Conservation (phyloP, 805 yeast genomes). For the Yamadazyma laniorum region DNA sequence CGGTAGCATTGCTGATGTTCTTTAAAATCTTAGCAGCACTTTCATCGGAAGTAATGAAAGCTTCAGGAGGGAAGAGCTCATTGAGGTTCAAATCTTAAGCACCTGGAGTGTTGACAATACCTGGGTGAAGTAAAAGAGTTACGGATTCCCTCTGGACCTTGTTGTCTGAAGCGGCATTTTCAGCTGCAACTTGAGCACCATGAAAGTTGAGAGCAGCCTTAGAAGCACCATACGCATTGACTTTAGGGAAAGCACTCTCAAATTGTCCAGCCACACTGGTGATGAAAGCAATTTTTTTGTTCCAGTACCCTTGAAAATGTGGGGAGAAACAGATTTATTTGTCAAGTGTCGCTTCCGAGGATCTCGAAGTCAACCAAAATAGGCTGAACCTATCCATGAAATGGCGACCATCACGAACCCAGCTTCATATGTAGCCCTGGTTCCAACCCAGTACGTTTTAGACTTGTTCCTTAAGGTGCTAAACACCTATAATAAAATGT, state of each 20-base stretch:
- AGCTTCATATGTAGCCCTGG: no score
- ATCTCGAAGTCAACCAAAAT: no score
- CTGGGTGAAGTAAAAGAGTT: slow-evolving; percentile 28
- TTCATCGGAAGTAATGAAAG: background rate
- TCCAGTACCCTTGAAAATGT: slow-evolving; percentile 6
- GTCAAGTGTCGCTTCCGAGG: no score
- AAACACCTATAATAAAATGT: no score
- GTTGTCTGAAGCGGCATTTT: slow-evolving; percentile 16
- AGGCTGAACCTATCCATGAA: no score
- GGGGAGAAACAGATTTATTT: slow-evolving; percentile 9
- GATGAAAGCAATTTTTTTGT: slow-evolving; percentile 22
- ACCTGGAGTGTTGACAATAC: slow-evolving; percentile 36
- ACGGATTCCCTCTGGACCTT: slow-evolving; percentile 19
- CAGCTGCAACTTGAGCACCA: slow-evolving; percentile 24
- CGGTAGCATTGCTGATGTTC: background rate
- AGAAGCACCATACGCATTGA: slow-evolving; percentile 31
- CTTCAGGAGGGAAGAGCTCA: no score
- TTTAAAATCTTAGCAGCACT: background rate
- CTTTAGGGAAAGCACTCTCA: background rate
- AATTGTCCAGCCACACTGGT: slow-evolving; percentile 19
- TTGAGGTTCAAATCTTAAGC: no score
- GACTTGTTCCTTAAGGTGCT: no score
- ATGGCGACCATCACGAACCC: no score
- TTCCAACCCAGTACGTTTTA: no score
- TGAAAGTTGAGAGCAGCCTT: slow-evolving; percentile 36